phyloP scores from a whole-genome alignment of 2,329 filamentous ascomycete species.

The Elsinoe perseae region DNA sequence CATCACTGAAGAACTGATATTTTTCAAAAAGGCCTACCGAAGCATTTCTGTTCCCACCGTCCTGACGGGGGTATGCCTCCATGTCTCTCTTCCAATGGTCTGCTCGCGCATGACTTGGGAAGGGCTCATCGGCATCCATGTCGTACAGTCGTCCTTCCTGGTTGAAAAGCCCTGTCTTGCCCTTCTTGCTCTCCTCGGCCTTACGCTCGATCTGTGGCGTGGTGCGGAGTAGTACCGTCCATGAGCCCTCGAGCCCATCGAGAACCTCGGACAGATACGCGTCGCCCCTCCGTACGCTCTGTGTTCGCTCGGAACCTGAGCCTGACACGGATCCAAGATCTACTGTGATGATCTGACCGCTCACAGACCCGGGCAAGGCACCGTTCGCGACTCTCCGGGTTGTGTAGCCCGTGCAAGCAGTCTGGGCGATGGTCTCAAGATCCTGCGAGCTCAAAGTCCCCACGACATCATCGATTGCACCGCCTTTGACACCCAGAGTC shows the following conservation, averaged over 20 bases:
- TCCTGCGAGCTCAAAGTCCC: background rate
- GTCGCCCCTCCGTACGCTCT: background rate
- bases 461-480: background rate
- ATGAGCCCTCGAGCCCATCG: background rate
- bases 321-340: background rate
- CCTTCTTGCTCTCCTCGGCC: background rate
- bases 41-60: slow-evolving; percentile 26
- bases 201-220: slow-evolving; percentile 49
- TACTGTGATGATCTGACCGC: background rate
- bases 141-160: slow-evolving; percentile 49
- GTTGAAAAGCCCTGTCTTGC: background rate
- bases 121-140: slow-evolving; percentile 47
- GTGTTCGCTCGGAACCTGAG: background rate
- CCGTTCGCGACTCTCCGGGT: background rate
- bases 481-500: slow-evolving; percentile 22
- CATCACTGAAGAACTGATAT: slow-evolving; percentile 89
- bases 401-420: background rate
- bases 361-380: background rate
- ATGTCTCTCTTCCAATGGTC: slow-evolving; percentile 63
- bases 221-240: background rate
- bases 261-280: slow-evolving; percentile 28
- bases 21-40: slow-evolving; percentile 68
- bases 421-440: background rate
- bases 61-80: slow-evolving; percentile 24
- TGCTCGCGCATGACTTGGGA: slow-evolving; percentile 56